phyloP scores from a whole-genome alignment of 2,329 filamentous ascomycete species.

The Fusarium fracticaudum region DNA sequence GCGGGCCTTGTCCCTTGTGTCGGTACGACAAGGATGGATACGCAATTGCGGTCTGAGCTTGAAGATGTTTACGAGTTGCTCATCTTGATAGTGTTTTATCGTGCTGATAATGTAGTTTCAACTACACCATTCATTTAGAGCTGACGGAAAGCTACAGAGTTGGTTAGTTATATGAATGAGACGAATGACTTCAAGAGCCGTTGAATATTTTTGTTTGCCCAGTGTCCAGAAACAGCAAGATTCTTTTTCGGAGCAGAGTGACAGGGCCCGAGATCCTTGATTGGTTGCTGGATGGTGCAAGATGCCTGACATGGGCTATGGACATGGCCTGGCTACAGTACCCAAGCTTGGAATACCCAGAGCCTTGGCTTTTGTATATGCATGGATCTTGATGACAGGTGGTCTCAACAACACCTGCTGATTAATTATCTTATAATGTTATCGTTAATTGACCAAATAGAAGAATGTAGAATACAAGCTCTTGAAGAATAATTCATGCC shows the following conservation, averaged over 20 bases:
- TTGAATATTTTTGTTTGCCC: neutral
- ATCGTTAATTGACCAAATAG: neutral
- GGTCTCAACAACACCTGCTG: neutral
- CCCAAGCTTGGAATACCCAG: neutral
- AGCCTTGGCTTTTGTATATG: neutral
- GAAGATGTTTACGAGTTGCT: neutral
- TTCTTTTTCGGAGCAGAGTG: neutral
- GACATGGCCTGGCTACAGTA: neutral
- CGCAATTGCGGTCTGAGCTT: neutral
- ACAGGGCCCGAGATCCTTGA: neutral
- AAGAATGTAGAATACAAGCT: neutral
- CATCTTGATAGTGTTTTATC: neutral
- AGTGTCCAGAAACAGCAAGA: neutral
- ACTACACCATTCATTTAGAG: neutral
- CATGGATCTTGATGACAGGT: neutral
- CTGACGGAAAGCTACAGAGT: neutral
- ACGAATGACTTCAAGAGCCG: neutral
- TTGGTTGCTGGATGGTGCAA: neutral
- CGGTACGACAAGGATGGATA: slow-evolving; percentile 22
- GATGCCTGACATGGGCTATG: neutral
- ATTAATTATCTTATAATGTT: too few relatives aligned
- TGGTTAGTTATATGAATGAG: neutral
- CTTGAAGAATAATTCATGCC: neutral
- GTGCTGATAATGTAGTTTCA: too few relatives aligned
- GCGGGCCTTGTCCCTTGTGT: slow-evolving; percentile 33